A percentile compares a stretch with the other conserved stretches of the same genome.
Evolutionary conservation across 495 filamentous ascomycete genomes (phyloP).

Genomic region (Penicillium samsonianum): DNA sequence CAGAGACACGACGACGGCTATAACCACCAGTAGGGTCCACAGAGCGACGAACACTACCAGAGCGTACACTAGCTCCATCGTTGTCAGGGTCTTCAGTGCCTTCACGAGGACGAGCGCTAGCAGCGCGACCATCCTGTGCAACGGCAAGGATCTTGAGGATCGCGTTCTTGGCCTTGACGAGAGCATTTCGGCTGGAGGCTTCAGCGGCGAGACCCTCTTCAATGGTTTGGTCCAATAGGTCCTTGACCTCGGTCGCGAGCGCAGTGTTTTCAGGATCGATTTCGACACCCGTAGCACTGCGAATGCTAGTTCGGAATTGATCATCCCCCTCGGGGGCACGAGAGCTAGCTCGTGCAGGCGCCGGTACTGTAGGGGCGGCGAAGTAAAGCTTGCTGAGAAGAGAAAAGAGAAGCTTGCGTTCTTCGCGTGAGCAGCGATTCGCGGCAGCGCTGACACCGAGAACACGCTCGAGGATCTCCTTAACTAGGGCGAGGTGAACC

Average conservation of each 20-base stretch:
- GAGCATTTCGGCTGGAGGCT: conserved; percentile 69
- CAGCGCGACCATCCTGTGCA: conserved; percentile 37
- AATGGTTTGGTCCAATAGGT: conserved; percentile 64
- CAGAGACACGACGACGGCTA: conserved; percentile 35
- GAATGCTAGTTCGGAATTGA: conserved; percentile 42
- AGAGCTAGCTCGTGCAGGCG: conserved; percentile 39
- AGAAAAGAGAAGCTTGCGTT: conserved; percentile 76
- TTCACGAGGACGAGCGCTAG: conserved; percentile 37
- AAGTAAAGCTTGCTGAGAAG: conserved; percentile 84
- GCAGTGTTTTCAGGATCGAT: conserved; percentile 39
- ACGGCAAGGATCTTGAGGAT: conserved; percentile 50
- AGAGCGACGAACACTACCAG: conserved; percentile 43
- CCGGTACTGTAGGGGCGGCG: conserved; percentile 54
- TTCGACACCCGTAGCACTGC: conserved; percentile 39
- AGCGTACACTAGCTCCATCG: conserved; percentile 39
- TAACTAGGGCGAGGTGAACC: conserved; percentile 46
- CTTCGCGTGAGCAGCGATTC: conserved; percentile 64
- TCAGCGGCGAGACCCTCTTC: conserved; percentile 69
- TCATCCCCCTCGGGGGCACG: conserved; percentile 43
- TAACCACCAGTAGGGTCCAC: conserved; percentile 34
- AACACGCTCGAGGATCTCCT: conserved; percentile 40
- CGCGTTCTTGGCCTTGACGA: conserved; percentile 75
- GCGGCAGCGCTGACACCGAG: conserved; percentile 33
- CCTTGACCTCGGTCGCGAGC: conserved; percentile 46
- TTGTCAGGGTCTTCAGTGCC: conserved; percentile 42